phyloP scores from a whole-genome alignment of 129 eudicot species.

The Flaveria sonorensis region DNA sequence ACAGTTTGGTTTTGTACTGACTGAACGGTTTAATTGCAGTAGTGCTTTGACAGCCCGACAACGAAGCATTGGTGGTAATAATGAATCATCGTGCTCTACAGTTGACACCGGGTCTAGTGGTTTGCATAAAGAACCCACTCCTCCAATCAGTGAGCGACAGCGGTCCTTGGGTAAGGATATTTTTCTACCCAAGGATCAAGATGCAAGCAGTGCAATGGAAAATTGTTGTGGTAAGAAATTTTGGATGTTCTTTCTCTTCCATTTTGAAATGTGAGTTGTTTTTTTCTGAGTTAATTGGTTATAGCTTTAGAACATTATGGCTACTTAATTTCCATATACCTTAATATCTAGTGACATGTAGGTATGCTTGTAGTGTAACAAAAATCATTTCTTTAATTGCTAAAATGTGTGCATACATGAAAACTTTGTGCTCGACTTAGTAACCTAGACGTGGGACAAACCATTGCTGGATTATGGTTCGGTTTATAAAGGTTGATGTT shows the following conservation, averaged over 20 bases:
- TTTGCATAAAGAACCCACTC: conserved; percentile 32
- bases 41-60: conserved; percentile 39
- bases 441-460: not conserved
- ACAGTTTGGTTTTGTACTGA: not conserved
- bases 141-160: conserved; percentile 35
- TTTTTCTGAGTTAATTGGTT: not conserved
- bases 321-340: not conserved
- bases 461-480: not conserved
- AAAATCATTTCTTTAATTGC: not conserved
- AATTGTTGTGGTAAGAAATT: conserved; percentile 33
- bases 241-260: conserved; percentile 2
- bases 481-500: conserved; percentile 2
- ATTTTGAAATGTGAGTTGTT: not conserved
- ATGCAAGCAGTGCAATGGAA: conserved; percentile 27
- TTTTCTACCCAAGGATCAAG: conserved; percentile 33
- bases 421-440: not conserved
- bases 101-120: conserved; percentile 23
- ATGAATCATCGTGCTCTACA: conserved; percentile 26
- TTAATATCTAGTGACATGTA: conserved; percentile 19
- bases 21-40: conserved; percentile 33
- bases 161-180: conserved; percentile 26
- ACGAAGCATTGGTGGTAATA: conserved; percentile 31
- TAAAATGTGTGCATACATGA: not conserved
- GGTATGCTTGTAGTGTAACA: conserved; percentile 7
- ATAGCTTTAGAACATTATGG: conserved; percentile 10